Percentiles rank a stretch among this genome's conserved stretches.
phyloP scores from a whole-genome alignment of 208 protist genomes.

The Wallacemonas collosoma region DNA sequence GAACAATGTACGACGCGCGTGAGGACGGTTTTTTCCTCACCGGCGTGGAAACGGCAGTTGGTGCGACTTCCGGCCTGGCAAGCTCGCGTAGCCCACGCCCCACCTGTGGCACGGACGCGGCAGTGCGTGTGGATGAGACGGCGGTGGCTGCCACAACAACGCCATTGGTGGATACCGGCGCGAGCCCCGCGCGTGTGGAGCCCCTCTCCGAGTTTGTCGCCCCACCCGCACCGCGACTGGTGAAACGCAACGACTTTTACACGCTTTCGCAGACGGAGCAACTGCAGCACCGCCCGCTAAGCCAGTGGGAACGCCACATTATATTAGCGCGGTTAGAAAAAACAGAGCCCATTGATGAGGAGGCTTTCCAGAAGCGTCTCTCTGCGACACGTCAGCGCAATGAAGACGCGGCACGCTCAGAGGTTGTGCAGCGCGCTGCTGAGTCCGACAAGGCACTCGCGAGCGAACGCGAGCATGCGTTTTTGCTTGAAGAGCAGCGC shows the following conservation, averaged over 20 bases:
- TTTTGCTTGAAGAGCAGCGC: slow-evolving; percentile 34
- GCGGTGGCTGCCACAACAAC: background rate
- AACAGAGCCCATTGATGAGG: slow-evolving; percentile 32
- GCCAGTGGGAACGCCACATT: slow-evolving; percentile 64
- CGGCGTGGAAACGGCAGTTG: slow-evolving; percentile 16
- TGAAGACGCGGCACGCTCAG: slow-evolving; percentile 35
- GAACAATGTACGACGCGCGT: background rate
- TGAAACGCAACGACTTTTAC: slow-evolving; percentile 6
- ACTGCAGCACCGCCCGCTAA: slow-evolving; percentile 25
- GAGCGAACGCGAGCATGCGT: slow-evolving; percentile 21
- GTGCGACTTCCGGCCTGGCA: background rate
- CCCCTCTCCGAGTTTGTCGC: background rate
- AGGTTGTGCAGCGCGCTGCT: slow-evolving; percentile 28
- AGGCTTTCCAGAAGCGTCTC: slow-evolving; percentile 64
- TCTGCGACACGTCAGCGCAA: slow-evolving; percentile 41
- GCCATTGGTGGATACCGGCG: background rate
- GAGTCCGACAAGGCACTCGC: background rate
- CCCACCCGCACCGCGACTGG: background rate
- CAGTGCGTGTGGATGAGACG: background rate
- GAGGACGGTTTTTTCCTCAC: slow-evolving; percentile 29
- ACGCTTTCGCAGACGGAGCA: slow-evolving; percentile 10
- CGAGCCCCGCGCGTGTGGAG: background rate
- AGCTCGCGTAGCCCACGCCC: background rate
- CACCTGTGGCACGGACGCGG: background rate
- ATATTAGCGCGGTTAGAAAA: slow-evolving; percentile 57